Evolutionary conservation across 306 rosid species (phyloP), one percentile per base, ranked within the genome.

Genomic region (Inga oerstediana): DNA sequence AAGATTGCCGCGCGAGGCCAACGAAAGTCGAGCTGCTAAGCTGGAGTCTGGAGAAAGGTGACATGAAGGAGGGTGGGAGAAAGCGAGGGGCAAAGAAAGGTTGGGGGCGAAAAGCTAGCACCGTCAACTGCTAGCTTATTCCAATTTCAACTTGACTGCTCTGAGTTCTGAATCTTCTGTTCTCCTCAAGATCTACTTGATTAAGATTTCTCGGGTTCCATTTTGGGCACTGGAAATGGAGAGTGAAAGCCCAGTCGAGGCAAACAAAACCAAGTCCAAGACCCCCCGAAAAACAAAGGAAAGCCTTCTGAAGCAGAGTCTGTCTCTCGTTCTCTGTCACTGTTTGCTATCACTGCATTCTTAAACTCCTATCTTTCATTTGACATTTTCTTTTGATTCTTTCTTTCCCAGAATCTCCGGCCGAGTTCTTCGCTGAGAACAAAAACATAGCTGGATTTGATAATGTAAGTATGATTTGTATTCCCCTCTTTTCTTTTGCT

Each of bases 361-460:
- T 16, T 30, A 3, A 35, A 14, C 2, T 79, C 27, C 34, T 59
- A 12, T 41, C 9, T 39, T 14, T 73, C 13, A 70, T 27, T 45
- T 72, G 22, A 17, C 71, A 73, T 76, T 52, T 46, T 17, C 10
- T 61, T 71, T 64, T 7, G 4, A 39, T 76, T 67, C 43, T 70
- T 49, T 7, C 69, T 30, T 81, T 78, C 79, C 87, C 80, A 95
- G 98, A 95, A 84, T 95, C 99, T 61, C 99, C 98, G 4, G 99
- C 99, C 19, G 98, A 95, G 80, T 95, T 93, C 86, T 93, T 95
- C 69, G 99, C 98, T 0, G 98, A 95, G 91, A 95, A 95, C 87
- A 95, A 95, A 89, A 93, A 95, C 79, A 95, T 95, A 52, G 99
- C 99, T 64, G 98, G 99, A 48, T 95, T 95, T 84, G 99, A 95